Evolutionary conservation across 768 basidiomycete genomes (phyloP).

Genomic region (Asterophora lycoperdoides): DNA sequence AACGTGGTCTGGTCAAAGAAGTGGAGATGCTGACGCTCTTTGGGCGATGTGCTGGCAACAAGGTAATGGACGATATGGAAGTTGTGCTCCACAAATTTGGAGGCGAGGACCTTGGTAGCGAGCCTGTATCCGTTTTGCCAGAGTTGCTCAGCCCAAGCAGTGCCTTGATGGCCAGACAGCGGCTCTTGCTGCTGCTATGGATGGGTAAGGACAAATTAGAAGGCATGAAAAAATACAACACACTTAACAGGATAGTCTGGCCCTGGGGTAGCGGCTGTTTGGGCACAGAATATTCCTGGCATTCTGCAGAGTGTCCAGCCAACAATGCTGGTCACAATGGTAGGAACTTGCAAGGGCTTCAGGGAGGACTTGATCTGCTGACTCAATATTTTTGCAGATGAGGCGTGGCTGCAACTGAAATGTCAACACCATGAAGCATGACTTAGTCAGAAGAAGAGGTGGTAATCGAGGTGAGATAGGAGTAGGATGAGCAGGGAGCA

Average conservation of each 20-base stretch:
- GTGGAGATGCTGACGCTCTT: slow-evolving; percentile 86
- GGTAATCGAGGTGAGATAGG: no score
- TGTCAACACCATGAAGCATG: no score
- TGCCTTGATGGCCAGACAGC: slow-evolving; percentile 86
- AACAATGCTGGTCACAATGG: no score
- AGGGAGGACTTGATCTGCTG: no score
- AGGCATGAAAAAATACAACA: slow-evolving; percentile 21
- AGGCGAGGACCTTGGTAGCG: slow-evolving; percentile 79
- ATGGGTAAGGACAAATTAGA: slow-evolving; percentile 6
- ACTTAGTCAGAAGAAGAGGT: no score
- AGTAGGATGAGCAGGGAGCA: no score
- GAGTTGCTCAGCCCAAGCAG: slow-evolving; percentile 84
- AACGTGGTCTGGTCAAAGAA: slow-evolving; percentile 78
- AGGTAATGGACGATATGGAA: slow-evolving; percentile 99
- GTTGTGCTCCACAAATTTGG: slow-evolving; percentile 95
- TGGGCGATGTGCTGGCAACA: slow-evolving; percentile 81
- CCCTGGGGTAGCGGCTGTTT: no score
- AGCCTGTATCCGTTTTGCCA: slow-evolving; percentile 95
- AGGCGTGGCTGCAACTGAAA: no score
- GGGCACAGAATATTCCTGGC: no score
- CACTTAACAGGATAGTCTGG: slow-evolving; percentile 82
- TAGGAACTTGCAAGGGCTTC: no score
- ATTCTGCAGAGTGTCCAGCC: no score
- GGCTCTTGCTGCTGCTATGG: slow-evolving; percentile 80
- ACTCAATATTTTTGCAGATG: no score